Conservation (phyloP, 768 basidiomycete genomes). For the Paxillus ammoniavirescens region DNA sequence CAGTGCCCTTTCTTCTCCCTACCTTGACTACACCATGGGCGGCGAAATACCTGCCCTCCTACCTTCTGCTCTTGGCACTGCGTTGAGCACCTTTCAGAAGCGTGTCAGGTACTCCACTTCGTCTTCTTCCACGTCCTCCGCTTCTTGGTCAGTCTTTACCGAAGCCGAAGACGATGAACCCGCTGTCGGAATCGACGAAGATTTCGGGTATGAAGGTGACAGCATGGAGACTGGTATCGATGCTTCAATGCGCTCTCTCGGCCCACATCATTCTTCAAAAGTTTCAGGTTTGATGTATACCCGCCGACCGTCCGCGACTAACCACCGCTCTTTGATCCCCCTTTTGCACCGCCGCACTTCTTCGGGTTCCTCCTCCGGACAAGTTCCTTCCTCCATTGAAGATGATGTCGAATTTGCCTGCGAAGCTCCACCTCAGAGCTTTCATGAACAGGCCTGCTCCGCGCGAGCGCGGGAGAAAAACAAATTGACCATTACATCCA, state of each 20-base stretch:
- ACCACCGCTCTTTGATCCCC: conserved; percentile 62
- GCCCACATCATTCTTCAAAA: conserved; percentile 32
- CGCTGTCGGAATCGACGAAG: conserved; percentile 34
- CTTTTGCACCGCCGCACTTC: conserved; percentile 52
- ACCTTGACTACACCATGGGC: conserved; percentile 49
- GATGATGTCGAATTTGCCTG: conserved; percentile 41
- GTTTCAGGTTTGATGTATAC: conserved; percentile 59
- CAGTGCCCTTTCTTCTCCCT: conserved; percentile 68
- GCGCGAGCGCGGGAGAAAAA: conserved; percentile 22
- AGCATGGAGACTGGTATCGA: conserved; percentile 36
- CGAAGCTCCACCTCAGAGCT: conserved; percentile 24
- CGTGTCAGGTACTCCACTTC: conserved; percentile 55
- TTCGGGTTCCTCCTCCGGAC: conserved; percentile 34
- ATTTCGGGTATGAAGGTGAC: conserved; percentile 30
- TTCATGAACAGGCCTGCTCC: conserved; percentile 34
- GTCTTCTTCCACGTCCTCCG: conserved; percentile 64
- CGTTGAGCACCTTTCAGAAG: conserved; percentile 43
- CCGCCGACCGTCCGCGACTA: conserved; percentile 69
- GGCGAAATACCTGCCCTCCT: conserved; percentile 69
- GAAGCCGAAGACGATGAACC: conserved; percentile 60
- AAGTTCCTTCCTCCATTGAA: conserved; percentile 40
- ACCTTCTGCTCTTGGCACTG: conserved; percentile 53
- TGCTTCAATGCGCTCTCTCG: conserved; percentile 42
- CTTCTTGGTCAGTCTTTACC: conserved; percentile 61
- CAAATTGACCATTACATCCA: conserved; percentile 31